phyloP scores from a whole-genome alignment of 805 yeast species.

The Spathaspora arborariae region DNA sequence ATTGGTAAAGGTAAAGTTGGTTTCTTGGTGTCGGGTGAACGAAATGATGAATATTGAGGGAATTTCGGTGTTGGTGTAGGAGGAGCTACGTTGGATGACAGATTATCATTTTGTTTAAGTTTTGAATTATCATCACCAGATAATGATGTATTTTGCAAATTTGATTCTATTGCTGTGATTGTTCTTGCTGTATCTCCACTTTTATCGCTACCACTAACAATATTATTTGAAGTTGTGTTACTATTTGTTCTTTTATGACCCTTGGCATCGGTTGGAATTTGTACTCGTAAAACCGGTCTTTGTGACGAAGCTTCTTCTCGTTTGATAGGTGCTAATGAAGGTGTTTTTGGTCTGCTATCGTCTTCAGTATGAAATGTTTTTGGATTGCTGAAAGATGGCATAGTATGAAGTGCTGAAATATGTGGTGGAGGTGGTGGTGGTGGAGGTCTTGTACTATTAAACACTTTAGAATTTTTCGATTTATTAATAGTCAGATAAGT shows the following conservation, averaged over 20 bases:
- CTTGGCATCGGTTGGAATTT: slow-evolving; percentile 53
- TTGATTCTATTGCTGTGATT: slow-evolving; percentile 38
- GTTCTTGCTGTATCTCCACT: slow-evolving; percentile 40
- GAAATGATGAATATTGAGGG: slow-evolving; percentile 20
- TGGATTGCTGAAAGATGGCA: slow-evolving; percentile 15
- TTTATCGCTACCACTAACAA: slow-evolving; percentile 7
- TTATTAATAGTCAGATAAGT: neutral
- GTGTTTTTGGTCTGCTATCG: slow-evolving; percentile 6
- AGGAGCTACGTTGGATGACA: slow-evolving; percentile 6
- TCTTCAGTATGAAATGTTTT: slow-evolving; percentile 7
- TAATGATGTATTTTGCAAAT: neutral
- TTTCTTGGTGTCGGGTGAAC: slow-evolving; percentile 27
- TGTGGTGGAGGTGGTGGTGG: slow-evolving; percentile 15
- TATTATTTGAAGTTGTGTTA: neutral
- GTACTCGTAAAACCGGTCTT: slow-evolving; percentile 61
- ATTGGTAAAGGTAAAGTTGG: slow-evolving; percentile 32
- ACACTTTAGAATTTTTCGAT: slow-evolving; percentile 4
- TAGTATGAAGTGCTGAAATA: slow-evolving; percentile 13
- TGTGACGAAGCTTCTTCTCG: slow-evolving; percentile 12
- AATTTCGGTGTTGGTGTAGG: slow-evolving; percentile 5
- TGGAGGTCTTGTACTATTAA: slow-evolving; percentile 9
- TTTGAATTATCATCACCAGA: neutral
- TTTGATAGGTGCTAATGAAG: neutral
- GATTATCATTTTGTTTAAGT: slow-evolving; percentile 5
- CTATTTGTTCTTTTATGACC: neutral